These are phyloP conservation scores for Lactarius sp. DNA, from an alignment of 768 basidiomycete species.

Conservation along the genomic window DNA sequence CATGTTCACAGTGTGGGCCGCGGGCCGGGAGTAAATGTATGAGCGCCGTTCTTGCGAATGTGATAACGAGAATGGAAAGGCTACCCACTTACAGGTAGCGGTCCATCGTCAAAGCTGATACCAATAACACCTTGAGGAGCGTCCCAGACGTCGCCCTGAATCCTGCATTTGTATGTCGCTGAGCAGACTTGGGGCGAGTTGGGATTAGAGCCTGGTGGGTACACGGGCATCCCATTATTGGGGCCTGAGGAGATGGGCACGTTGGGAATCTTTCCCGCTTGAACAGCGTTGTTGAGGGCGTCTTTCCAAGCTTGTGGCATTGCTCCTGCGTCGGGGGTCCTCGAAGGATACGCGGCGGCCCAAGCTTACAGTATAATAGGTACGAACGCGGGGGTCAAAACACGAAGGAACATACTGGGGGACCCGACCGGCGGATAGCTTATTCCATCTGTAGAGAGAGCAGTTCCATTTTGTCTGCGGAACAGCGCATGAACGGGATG, in stretches of 20 bases:
- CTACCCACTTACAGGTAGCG: constrained; percentile 42
- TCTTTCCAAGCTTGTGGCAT: constrained; percentile 69
- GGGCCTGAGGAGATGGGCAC: constrained; percentile 47
- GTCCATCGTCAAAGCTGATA: constrained; percentile 79
- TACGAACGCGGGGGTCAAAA: background rate
- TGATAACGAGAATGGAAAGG: background rate
- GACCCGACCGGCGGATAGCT: constrained; percentile 56
- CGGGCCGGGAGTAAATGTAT: background rate
- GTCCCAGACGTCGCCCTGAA: constrained; percentile 64
- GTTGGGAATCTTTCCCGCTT: constrained; percentile 68
- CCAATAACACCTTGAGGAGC: constrained; percentile 66
- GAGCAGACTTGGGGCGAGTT: constrained; percentile 62
- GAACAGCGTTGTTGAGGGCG: constrained; percentile 61
- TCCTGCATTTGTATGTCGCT: constrained; percentile 53
- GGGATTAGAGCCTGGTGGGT: constrained; percentile 39
- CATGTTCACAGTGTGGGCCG: background rate
- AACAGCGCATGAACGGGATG: constrained; percentile 64
- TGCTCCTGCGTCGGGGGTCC: constrained; percentile 42
- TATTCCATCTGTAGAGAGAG: constrained; percentile 39
- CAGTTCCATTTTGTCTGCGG: constrained; percentile 39
- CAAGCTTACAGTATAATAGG: constrained; percentile 45
- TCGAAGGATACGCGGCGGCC: constrained; percentile 53
- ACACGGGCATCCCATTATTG: constrained; percentile 34
- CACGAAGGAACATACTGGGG: constrained; percentile 38
- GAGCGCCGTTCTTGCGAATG: background rate